Evolutionary conservation across 2,329 filamentous ascomycete genomes (phyloP).

Genomic region (Ophiostoma piceae): DNA sequence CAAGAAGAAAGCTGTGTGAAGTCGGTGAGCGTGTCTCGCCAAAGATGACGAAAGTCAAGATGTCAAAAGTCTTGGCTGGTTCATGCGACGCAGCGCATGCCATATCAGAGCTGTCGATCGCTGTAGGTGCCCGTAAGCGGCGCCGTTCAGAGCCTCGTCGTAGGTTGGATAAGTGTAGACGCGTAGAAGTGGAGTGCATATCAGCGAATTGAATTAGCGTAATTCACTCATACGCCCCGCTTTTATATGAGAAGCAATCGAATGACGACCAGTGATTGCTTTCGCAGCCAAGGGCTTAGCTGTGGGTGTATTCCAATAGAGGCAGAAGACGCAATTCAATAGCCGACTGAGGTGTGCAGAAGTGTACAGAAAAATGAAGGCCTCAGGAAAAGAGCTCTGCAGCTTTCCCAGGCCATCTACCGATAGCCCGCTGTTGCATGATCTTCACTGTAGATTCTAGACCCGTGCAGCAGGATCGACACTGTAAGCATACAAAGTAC

Average conservation of each 20-base stretch:
- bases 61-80: slow-evolving; percentile 10
- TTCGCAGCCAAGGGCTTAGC: slow-evolving; percentile 1
- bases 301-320: neutral
- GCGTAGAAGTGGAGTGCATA: neutral
- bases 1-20: neutral
- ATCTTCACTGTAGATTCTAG: neutral
- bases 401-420: neutral
- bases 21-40: neutral
- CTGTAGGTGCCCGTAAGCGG: neutral
- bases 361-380: neutral
- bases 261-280: neutral
- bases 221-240: no score
- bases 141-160: no score
- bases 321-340: neutral
- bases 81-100: neutral
- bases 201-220: neutral
- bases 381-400: neutral
- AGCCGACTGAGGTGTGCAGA: neutral
- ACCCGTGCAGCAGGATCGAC: neutral
- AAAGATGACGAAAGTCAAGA: no score
- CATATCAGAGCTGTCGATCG: neutral
- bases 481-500: neutral
- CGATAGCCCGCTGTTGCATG: neutral
- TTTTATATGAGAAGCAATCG: no score
- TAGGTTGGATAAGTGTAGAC: no score